Evolutionary conservation across 2,329 filamentous ascomycete genomes (phyloP).

Genomic region (Aspergillus sp.): DNA sequence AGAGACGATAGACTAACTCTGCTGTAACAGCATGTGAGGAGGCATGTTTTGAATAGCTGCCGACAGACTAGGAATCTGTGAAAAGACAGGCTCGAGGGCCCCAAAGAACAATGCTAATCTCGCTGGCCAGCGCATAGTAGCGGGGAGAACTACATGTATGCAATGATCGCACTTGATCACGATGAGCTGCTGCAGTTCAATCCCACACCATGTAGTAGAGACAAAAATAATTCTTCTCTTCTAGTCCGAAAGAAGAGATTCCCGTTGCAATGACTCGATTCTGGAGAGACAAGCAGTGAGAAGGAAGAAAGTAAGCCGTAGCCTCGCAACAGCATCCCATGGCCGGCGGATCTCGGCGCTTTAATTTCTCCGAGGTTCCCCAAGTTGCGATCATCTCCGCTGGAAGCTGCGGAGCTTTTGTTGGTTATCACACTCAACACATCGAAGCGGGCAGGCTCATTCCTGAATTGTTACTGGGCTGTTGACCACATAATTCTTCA

Average conservation of each 20-base stretch:
- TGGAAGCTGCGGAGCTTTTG: slow-evolving; percentile 13
- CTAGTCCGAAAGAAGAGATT: neutral
- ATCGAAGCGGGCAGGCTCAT: slow-evolving; percentile 12
- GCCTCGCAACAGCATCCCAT: neutral
- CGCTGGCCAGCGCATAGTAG: slow-evolving; percentile 16
- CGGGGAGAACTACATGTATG: slow-evolving; percentile 13
- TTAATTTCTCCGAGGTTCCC: slow-evolving; percentile 12
- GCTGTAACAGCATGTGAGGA: slow-evolving; percentile 15
- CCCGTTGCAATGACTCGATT: neutral
- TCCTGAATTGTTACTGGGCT: slow-evolving; percentile 23
- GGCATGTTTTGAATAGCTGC: neutral
- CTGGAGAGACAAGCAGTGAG: neutral
- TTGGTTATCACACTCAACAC: slow-evolving; percentile 3
- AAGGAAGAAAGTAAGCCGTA: neutral
- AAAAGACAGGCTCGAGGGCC: neutral
- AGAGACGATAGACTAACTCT: slow-evolving; percentile 15
- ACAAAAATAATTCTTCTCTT: neutral
- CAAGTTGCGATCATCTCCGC: slow-evolving; percentile 11
- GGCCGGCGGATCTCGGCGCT: slow-evolving; percentile 8
- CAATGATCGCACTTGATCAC: neutral
- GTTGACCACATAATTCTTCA: slow-evolving; percentile 3
- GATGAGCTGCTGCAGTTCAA: neutral
- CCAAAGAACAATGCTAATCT: slow-evolving; percentile 4
- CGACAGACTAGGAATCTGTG: neutral
- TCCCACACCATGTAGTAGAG: neutral